Conservation (phyloP, 116 monocot species). For the Papilionanthe hybrid region DNA sequence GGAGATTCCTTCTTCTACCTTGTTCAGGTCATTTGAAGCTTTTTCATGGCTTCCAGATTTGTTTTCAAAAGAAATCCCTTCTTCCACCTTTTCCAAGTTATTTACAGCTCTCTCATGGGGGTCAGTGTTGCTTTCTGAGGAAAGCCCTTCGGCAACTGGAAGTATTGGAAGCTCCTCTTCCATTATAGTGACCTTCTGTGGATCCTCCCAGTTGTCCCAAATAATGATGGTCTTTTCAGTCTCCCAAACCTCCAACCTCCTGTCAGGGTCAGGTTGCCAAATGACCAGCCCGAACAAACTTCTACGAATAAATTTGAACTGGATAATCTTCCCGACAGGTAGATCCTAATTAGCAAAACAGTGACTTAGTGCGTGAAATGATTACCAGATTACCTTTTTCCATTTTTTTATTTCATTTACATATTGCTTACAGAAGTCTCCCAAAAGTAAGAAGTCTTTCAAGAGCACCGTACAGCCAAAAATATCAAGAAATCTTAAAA, state of each 20-base stretch:
- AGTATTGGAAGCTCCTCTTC: constrained; percentile 12
- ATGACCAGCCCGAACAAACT: constrained; percentile 15
- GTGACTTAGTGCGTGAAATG: neutral
- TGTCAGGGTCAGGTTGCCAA: constrained; percentile 42
- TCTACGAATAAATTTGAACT: constrained; percentile 42
- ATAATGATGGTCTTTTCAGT: constrained; percentile 30
- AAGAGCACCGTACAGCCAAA: too few species aligned
- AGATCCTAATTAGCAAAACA: constrained; percentile 20
- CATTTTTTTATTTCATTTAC: too few species aligned
- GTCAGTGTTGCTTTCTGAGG: neutral
- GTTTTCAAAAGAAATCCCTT: neutral
- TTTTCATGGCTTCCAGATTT: neutral
- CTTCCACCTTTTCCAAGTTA: neutral
- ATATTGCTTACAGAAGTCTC: too few species aligned
- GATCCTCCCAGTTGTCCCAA: constrained; percentile 30
- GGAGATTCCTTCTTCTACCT: neutral
- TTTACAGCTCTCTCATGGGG: neutral
- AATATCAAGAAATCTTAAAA: too few species aligned
- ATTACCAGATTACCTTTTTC: neutral
- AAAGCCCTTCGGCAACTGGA: neutral
- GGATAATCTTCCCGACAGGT: constrained; percentile 25
- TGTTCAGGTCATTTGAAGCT: neutral
- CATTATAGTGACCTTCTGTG: constrained; percentile 17
- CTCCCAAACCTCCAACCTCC: constrained; percentile 19
- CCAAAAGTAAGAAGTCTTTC: too few species aligned